Base-by-base conservation (phyloP, 164 flowering plant genomes). In the Echeveria elegans region DNA sequence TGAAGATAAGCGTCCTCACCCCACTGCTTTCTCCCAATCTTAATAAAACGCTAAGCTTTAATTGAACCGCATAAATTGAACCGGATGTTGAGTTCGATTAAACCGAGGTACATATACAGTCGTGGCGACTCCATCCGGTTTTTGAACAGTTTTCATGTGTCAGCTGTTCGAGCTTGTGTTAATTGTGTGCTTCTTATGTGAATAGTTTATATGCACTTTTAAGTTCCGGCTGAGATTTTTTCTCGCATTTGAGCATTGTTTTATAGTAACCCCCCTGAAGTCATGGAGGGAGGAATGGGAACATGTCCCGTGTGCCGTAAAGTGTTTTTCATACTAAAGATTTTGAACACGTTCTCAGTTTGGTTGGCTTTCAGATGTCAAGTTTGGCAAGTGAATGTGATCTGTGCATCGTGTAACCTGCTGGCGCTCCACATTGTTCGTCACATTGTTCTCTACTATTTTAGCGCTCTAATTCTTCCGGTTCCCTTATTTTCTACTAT, bases 241-340 rank as follows among this genome's bases (percentile, higher is more conserved):
- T 32, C 5, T 34, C 7, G 47, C 60, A 37, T 60, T 31, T n/a
- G n/a, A 30, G 14, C 48, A 67, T 56, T 56, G 61, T 29, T 14
- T 68, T 72, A 41, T 58, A 23, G 69, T 79, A 85, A 71, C 26
- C 67, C 70, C 58, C 58, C 11, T 50, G 77, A 74, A 70, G 64
- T 37, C 28, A 38, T 47, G 68, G 81, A 74, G 64, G 73, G 66
- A 68, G 77, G 70, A 40, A 70, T 53, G 56, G 90, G 89, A 63
- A 80, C 68, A 59, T 92, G 98, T 68, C 98, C 98, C 31, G 90
- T 92, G 11, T 92, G 96, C 72, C 91, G 98, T 21, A 84, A 80
- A 73, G 82, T n/a, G n/a, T 73, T 48, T 89, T 92, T 72, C 81
- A 78, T 52, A 71, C 84, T 64, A 82, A 77, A 79, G 98, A 92